Evolutionary conservation across 192 early-diverging fungal genomes (phyloP), one percentile per base, ranked within the genome.

Genomic region (Podila epigama): DNA sequence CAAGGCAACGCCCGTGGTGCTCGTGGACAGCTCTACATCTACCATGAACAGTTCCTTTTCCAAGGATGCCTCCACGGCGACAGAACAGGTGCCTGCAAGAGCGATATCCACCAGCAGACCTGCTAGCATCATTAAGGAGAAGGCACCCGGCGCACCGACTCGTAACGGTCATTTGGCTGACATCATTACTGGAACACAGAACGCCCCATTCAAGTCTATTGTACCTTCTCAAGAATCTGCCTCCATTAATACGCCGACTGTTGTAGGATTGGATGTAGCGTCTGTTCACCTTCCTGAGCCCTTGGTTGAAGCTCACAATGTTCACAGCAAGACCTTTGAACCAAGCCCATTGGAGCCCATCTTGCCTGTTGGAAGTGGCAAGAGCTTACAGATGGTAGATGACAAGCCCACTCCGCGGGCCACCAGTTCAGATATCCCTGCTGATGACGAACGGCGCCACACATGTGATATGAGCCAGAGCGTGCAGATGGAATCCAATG

Each of bases 401-500:
- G 29, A 54, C 2, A 15, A 5, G 29, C 52, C 52, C 12, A 18
- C 29, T 12, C 52, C 52, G 15, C 18, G 52, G 9, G 16, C 52
- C 13, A 54, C 11, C 52, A 27, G 29, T 5, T 54, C 52, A 5
- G 52, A 54, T 20, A 54, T 54, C 29, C 20, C 52, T 9, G 2
- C 29, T 9, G 52, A 33, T 13, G 52, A 54, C 29, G 52, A 54
- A 13, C 52, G 52, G 15, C 52, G 52, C 3, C 52, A 54, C 25
- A 54, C 52, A 25, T 54, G 52, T 13, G 52, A 54, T 28, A 25
- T 16, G 73, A 77, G 73, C 32, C 73, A 68, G 66, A 60, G 44
- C 13, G 63, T 75, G 15, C 29, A 22, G 8, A 18, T 44, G 5
- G 41, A 22, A 20, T 48, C 44, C 25, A 15, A 39, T 39, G 6